phyloP scores from a whole-genome alignment of 768 basidiomycete genomes.

The Lactifluus volemus region DNA sequence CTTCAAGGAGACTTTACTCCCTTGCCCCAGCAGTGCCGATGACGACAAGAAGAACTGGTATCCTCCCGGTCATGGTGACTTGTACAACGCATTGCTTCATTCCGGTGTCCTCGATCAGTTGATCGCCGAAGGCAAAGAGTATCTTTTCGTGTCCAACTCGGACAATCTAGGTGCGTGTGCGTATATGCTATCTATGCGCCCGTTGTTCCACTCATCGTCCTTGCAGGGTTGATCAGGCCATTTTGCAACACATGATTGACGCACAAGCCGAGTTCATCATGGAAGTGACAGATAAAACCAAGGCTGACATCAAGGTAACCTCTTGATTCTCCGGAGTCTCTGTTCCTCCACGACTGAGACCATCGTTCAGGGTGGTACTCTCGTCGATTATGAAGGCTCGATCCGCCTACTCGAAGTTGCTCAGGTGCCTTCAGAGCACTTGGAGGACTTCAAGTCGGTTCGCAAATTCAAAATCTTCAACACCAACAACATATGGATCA shows the following conservation, averaged over 20 bases:
- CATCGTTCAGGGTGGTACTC: slow-evolving; percentile 42
- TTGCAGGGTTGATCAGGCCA: slow-evolving; percentile 55
- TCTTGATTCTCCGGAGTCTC: neutral
- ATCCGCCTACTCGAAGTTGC: slow-evolving; percentile 69
- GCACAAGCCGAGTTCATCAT: slow-evolving; percentile 58
- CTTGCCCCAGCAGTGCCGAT: slow-evolving; percentile 46
- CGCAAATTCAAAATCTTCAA: slow-evolving; percentile 80
- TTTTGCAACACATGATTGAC: slow-evolving; percentile 59
- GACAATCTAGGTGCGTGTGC: slow-evolving; percentile 62
- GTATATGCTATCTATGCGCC: slow-evolving; percentile 16
- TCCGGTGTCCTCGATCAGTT: slow-evolving; percentile 69
- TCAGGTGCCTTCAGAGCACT: slow-evolving; percentile 62
- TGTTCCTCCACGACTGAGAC: neutral
- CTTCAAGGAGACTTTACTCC: slow-evolving; percentile 58
- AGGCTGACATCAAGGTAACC: slow-evolving; percentile 58
- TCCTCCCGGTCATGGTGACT: slow-evolving; percentile 68
- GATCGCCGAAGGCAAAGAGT: slow-evolving; percentile 62
- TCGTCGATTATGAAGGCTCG: slow-evolving; percentile 60
- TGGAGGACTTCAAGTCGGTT: slow-evolving; percentile 66
- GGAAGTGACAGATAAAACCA: slow-evolving; percentile 79
- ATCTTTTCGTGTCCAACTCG: slow-evolving; percentile 72
- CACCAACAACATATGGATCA: slow-evolving; percentile 58
- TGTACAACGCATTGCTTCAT: slow-evolving; percentile 63
- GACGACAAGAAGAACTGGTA: slow-evolving; percentile 69
- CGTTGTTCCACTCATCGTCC: slow-evolving; percentile 9